Evolutionary conservation across 257 asterid species (phyloP).

Genomic region (Ballota nigra): DNA sequence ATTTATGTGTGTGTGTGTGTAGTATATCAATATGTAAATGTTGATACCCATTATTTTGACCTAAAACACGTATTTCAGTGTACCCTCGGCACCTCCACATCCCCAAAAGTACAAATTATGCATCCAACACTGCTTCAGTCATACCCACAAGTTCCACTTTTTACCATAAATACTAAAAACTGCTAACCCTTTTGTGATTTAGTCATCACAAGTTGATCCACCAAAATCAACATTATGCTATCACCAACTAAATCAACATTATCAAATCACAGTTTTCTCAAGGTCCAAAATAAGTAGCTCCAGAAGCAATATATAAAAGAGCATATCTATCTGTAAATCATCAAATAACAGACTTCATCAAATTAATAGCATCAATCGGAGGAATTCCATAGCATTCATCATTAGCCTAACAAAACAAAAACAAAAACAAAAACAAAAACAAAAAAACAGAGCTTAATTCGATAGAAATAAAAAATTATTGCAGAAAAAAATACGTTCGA

Average conservation of each 20-base stretch:
- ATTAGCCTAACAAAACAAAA: not conserved
- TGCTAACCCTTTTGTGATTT: not conserved
- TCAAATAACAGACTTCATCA: not conserved
- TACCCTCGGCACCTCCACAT: too few relatives aligned
- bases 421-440: too few relatives aligned
- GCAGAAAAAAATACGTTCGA: not conserved
- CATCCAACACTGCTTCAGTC: not conserved
- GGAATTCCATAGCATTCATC: slow-evolving; percentile 2
- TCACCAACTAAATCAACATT: not conserved
- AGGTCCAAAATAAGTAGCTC: too few relatives aligned
- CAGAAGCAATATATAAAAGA: not conserved
- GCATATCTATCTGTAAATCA: not conserved
- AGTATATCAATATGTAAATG: too few relatives aligned
- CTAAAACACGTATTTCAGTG: too few relatives aligned
- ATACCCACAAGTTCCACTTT: not conserved
- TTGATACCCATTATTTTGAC: too few relatives aligned
- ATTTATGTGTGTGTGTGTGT: too few relatives aligned
- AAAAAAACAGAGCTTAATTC: not conserved
- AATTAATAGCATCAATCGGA: not conserved
- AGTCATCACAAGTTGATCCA: not conserved
- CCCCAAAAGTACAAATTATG: too few relatives aligned
- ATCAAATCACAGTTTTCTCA: not conserved
- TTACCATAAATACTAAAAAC: not conserved
- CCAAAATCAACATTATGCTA: not conserved
- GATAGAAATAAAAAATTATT: not conserved